Evolutionary conservation across 345 rosid genomes (phyloP), one percentile per base, ranked within the genome.

Genomic region (Corchorus olitorius): DNA sequence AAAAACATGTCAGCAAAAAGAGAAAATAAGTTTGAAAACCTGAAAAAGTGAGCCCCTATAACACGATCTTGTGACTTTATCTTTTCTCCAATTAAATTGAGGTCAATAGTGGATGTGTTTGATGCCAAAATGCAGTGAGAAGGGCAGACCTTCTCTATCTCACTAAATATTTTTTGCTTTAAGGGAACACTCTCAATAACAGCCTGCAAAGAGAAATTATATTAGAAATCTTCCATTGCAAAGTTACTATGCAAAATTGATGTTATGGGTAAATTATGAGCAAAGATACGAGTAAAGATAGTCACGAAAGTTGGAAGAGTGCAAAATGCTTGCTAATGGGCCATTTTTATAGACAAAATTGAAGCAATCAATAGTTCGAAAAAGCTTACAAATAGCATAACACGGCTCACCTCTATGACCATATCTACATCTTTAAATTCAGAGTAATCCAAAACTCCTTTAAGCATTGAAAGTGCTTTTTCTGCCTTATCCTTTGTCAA

Each of bases 41-140:
- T 96, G 92, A 96, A 96, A 89, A 96, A 96, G 75, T 92, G 98
- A 43, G 98, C 99, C 7, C 99, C 99, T 77, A 96, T 81, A 45
- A 96, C 89, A 65, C 97, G 97, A 81, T 88, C 95, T 77, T 92
- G 86, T 20, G 97, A 87, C 74, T 82, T 87, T 49, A 87, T 91
- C 83, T 90, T 93, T 78, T 91, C 92, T 45, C 98, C 99, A 75
- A 93, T 77, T 66, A 88, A 43, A 66, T 91, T 86, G 68, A 96
- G 89, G 84, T 92, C 97, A 52, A 93, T 91, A 4, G 97, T 88
- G 65, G 98, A 96, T 76, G 99, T 93, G 62, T 96, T 96, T 68
- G 94, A 84, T 53, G 99, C 98, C 87, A 96, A 86, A 75, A 96
- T 92, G 84, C 99, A 93, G 78, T 89, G 92, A 46, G 92, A 80